Base-by-base conservation (phyloP, 108 stramenopile genomes). In the Cyclostephanos tholiformis region DNA sequence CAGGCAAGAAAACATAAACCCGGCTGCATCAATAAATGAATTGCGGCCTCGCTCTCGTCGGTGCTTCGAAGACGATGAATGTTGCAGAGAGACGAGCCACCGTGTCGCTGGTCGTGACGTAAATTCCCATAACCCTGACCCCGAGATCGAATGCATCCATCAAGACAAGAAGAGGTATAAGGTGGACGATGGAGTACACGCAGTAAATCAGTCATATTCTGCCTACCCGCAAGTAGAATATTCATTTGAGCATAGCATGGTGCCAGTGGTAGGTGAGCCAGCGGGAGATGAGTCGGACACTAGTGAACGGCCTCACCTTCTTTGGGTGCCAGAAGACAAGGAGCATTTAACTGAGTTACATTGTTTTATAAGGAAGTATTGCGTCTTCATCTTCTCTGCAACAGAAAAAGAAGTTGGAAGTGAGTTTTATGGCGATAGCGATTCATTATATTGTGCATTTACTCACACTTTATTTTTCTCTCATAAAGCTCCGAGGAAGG, bases 331-430 rank as follows among this genome's bases (percentile, higher is more conserved):
- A 19, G 69, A 82, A 36, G 93, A 94, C 69, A 84, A 82, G 44
- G 80, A 87, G 11, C 89, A 89, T 80, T 79, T 94, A 23, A 94
- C 93, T 19, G 90, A 87, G 41, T 67, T 94, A 27, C 89, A 94
- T 69, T 94, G 93, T 65, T 94, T 91, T 60, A 84, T 94, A 17
- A 83, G 93, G 29, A 56, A 62, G 10, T 76, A 91, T 57, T 89
- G 88, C 63, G 86, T 94, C 11, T 85, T 90, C 71, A 84, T 91
- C 17, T 94, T 94, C 65, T 82, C 84, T 26, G 93, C 93, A 6
- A 71, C 83, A 30, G 53, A 78, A 52, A 51, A 77, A 20, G 89
- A 94, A 52, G 87, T 94, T 51, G 82, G 61, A 8, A 67, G 78
- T 79, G 56, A 63, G 71, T 70, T 50, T 22, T 22, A 60, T 5